Evolutionary conservation across 106 monocot genomes (phyloP).

Genomic region (Xerophyta viscosa): DNA sequence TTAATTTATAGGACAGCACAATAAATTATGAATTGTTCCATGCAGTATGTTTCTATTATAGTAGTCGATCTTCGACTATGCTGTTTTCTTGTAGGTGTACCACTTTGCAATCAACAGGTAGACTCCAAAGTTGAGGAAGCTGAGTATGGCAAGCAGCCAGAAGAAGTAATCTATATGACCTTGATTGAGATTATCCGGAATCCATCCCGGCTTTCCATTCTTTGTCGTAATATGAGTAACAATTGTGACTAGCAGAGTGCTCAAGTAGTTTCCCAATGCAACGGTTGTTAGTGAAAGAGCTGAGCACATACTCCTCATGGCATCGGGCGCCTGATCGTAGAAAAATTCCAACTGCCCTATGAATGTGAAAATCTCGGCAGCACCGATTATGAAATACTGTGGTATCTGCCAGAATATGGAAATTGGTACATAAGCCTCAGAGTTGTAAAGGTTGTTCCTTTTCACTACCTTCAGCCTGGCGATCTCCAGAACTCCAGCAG

Average conservation of each 20-base stretch:
- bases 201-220: constrained; percentile 36
- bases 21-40: no score
- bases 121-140: constrained; percentile 21
- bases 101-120: constrained; percentile 33
- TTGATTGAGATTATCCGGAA: constrained; percentile 34
- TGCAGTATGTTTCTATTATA: no score
- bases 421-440: constrained; percentile 19
- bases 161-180: constrained; percentile 47
- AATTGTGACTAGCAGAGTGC: constrained; percentile 29
- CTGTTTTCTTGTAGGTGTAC: constrained; percentile 40
- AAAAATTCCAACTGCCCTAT: constrained; percentile 43
- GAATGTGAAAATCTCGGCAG: constrained; percentile 33
- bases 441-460: constrained; percentile 21
- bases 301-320: constrained; percentile 44
- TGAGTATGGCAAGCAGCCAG: constrained; percentile 36
- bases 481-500: constrained; percentile 29
- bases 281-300: constrained; percentile 23
- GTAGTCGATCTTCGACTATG: no score
- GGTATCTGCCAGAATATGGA: constrained; percentile 48
- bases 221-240: constrained; percentile 24
- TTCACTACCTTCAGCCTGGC: constrained; percentile 20
- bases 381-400: constrained; percentile 36
- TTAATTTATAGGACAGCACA: no score
- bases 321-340: constrained; percentile 54
- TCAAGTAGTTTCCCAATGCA: constrained; percentile 33